Evolutionary conservation across 164 flowering plant species (phyloP).

Genomic region (Chimonanthus praecox): DNA sequence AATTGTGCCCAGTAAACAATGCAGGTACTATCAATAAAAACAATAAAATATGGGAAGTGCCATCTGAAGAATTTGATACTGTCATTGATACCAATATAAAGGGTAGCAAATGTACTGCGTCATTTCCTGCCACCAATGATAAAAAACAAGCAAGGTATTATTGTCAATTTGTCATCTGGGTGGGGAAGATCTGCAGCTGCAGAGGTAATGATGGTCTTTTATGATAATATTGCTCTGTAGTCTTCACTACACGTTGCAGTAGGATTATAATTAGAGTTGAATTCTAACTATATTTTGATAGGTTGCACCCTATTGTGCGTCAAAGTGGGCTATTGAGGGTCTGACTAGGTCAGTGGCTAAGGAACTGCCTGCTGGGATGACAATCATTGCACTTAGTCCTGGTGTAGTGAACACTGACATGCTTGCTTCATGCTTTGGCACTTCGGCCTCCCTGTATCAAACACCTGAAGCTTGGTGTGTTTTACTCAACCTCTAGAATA

Average conservation of each 20-base stretch:
- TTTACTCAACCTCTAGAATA: not conserved
- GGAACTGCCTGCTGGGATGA: conserved; percentile 80
- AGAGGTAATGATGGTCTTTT: conserved; percentile 38
- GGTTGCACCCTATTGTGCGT: conserved; percentile 99
- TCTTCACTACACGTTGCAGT: not conserved
- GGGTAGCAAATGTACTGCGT: conserved; percentile 80
- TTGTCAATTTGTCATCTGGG: conserved; percentile 93
- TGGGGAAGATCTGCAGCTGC: conserved; percentile 99
- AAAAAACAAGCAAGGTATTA: conserved; percentile 63
- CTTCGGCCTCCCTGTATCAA: conserved; percentile 67
- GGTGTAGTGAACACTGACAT: conserved; percentile 93
- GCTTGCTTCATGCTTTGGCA: conserved; percentile 93
- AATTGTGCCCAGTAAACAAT: conserved; percentile 61
- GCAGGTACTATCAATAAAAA: conserved; percentile 89
- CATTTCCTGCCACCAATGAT: conserved; percentile 85
- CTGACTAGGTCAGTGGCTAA: conserved; percentile 74
- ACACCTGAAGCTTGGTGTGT: conserved; percentile 71
- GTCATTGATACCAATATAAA: conserved; percentile 90
- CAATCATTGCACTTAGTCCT: conserved; percentile 82
- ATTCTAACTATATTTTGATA: conserved; percentile 15
- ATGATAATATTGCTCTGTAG: not conserved
- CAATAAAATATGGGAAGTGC: conserved; percentile 88
- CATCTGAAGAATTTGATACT: conserved; percentile 71
- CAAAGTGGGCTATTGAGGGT: conserved; percentile 98
- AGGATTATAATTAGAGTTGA: not conserved